Base-by-base conservation (phyloP, 768 basidiomycete species). In the Amanita polypyramis region DNA sequence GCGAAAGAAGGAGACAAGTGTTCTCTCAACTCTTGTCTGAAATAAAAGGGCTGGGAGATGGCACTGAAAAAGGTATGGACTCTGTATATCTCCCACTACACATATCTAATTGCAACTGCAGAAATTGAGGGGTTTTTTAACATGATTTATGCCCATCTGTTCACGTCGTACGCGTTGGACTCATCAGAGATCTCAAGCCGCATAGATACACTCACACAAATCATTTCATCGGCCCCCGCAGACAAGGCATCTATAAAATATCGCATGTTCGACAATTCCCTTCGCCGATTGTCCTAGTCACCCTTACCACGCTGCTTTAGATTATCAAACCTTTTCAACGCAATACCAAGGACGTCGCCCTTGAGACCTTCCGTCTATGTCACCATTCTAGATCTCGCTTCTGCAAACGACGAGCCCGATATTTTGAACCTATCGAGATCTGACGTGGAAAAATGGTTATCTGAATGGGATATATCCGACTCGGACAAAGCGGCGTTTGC, bases 61-160 rank as follows among this genome's bases (percentile, higher is more conserved):
- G 89, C 33, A 68, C 74, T 14, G 88, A 90, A 53, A 79, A 77
- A 69, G 89, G 89, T 84, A 61, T 38, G 42, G 21, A 25, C 47
- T 17, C 21, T 21, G 38, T 19, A 49, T 43, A 2, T 34, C 40
- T 36, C 45, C 44, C 39, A 29, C 27, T 2, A 21, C 11, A 6
- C 37, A 45, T 40, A 35, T 34, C 48, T 56, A 27, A 52, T 36
- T 27, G 12, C n/a, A 25, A 30, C 17, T 20, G 11, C 45, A 67
- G 65, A 92, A 66, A 79, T 80, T 53, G 87, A 91, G 66, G 89
- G 89, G 15, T 91, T 90, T 63, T 91, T 89, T 72, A 90, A 90
- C 63, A 72, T 91, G 29, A 60, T 91, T 36, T 83, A 77, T 57
- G 75, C 87, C 2, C 85, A 90, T 65, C 59, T 89, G 33, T 73